phyloP scores from a whole-genome alignment of 2,329 filamentous ascomycete genomes.

The Clonostachys rosea region DNA sequence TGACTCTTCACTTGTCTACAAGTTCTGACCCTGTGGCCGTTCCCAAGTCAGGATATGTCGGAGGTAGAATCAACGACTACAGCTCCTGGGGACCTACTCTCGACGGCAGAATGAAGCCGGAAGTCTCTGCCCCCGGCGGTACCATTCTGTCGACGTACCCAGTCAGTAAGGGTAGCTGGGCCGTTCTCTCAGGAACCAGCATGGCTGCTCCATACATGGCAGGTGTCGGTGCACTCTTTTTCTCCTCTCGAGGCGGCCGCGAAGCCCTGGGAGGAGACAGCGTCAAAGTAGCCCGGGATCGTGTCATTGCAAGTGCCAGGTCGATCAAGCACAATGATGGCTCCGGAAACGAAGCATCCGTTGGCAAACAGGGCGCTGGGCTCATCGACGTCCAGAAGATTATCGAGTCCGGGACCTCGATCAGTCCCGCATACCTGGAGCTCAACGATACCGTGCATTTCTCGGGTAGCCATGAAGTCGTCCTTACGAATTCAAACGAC shows the following conservation, averaged over 20 bases:
- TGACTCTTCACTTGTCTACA: slow-evolving; percentile 41
- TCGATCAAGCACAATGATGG: slow-evolving; percentile 16
- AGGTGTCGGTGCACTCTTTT: slow-evolving; percentile 47
- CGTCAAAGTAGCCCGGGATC: slow-evolving; percentile 15
- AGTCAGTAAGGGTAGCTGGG: slow-evolving; percentile 37
- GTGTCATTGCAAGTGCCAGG: slow-evolving; percentile 24
- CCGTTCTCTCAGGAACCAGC: slow-evolving; percentile 50
- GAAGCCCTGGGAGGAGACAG: slow-evolving; percentile 18
- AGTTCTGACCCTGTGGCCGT: slow-evolving; percentile 13
- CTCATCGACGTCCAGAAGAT: slow-evolving; percentile 34
- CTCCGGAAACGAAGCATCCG: slow-evolving; percentile 16
- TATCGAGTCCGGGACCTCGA: slow-evolving; percentile 24
- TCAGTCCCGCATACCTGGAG: slow-evolving; percentile 31
- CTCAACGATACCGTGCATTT: slow-evolving; percentile 39
- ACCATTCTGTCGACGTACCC: slow-evolving; percentile 56
- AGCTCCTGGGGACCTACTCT: slow-evolving; percentile 59
- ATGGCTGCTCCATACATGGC: slow-evolving; percentile 56
- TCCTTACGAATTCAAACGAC: slow-evolving; percentile 29
- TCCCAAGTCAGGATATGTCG: slow-evolving; percentile 12
- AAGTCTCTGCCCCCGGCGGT: slow-evolving; percentile 51
- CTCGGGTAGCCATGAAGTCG: slow-evolving; percentile 10
- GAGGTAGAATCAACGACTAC: slow-evolving; percentile 37
- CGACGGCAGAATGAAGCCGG: slow-evolving; percentile 46
- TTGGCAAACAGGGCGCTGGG: slow-evolving; percentile 31
- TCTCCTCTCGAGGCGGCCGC: slow-evolving; percentile 22